Evolutionary conservation across 2,329 filamentous ascomycete genomes (phyloP), one percentile per base, ranked within the genome.

Genomic region (Fusarium odoratissimum): DNA sequence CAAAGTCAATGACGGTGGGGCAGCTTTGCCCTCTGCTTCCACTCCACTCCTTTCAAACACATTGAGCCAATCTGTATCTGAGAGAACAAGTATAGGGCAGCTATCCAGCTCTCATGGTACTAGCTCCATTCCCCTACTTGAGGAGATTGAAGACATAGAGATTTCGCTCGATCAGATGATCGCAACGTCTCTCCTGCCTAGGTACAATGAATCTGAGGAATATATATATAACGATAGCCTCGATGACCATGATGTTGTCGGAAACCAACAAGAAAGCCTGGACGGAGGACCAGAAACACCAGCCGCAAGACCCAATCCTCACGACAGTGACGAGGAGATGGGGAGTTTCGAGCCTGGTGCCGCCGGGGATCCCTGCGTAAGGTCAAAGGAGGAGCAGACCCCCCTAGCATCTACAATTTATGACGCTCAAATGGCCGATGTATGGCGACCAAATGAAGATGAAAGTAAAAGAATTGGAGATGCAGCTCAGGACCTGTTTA

Each of bases 341-440:
- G n/a, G 19, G 37, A 33, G 21, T 25, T n/a, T 23, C 13, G 37
- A 38, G 33, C 8, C 17, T 35, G 25, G 19, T 14, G 17, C 23
- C 17, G 11, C 30, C 12, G 37, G 41, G 23, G 28, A 54, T 46
- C 21, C 30, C 10, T 30, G 25, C 8, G 45, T 62, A 45, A n/a
- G 16, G 6, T 25, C 23, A 25, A 14, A 28, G 19, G 23, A 40
- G 25, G 40, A 63, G 25, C 14, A 54, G 11, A 21, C 21, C 7
- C 21, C 21, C 14, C 5, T 16, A 16, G 30, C 13, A 41, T 17
- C 40, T 19, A 23, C 45, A 28, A 25, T 5, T 4, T 8, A n/a
- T 12, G 64, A 69, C 12, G 21, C 54, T 41, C 37, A 25, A n/a
- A 69, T 69, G 65, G 44, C 14, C 33, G 65, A 42, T 38, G 37